phyloP scores from a whole-genome alignment of 148 eudicot genomes.

The Amaranthus hypochondriacus region DNA sequence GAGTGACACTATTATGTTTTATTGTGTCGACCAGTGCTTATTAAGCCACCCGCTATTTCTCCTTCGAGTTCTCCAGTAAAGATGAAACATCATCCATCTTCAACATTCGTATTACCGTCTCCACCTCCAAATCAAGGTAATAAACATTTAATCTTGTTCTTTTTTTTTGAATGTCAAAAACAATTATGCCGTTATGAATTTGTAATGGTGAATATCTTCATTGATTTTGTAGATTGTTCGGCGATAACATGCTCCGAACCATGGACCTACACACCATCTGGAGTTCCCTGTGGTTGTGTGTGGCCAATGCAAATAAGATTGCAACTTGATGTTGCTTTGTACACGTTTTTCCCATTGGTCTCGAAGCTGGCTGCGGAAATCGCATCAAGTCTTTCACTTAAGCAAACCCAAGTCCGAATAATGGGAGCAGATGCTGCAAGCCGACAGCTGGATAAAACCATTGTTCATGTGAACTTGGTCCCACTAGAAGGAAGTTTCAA shows the following conservation, averaged over 20 bases:
- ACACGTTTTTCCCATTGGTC: conserved; percentile 79
- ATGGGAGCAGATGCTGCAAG: conserved; percentile 79
- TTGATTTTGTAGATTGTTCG: conserved; percentile 55
- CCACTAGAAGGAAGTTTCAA: conserved; percentile 51
- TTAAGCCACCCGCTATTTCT: conserved; percentile 38
- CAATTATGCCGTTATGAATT: neutral
- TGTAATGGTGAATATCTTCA: neutral
- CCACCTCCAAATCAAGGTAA: conserved; percentile 84
- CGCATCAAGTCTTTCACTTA: conserved; percentile 50
- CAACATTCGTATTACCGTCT: conserved; percentile 58
- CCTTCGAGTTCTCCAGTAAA: conserved; percentile 38
- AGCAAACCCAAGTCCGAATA: conserved; percentile 81
- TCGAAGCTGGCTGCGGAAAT: conserved; percentile 68
- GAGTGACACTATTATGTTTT: neutral
- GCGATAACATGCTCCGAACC: conserved; percentile 67
- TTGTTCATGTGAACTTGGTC: conserved; percentile 62
- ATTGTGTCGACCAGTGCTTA: conserved; percentile 36
- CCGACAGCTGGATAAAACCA: conserved; percentile 61
- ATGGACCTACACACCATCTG: conserved; percentile 67
- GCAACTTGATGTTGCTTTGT: conserved; percentile 42
- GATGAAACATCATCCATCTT: conserved; percentile 40
- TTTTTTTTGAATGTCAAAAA: neutral
- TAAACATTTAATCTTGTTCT: neutral
- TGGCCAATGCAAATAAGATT: conserved; percentile 77
- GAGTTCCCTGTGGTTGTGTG: conserved; percentile 84